Evolutionary conservation across 768 basidiomycete genomes (phyloP), one percentile per base, ranked within the genome.

Genomic region (Artomyces pyxidatus): DNA sequence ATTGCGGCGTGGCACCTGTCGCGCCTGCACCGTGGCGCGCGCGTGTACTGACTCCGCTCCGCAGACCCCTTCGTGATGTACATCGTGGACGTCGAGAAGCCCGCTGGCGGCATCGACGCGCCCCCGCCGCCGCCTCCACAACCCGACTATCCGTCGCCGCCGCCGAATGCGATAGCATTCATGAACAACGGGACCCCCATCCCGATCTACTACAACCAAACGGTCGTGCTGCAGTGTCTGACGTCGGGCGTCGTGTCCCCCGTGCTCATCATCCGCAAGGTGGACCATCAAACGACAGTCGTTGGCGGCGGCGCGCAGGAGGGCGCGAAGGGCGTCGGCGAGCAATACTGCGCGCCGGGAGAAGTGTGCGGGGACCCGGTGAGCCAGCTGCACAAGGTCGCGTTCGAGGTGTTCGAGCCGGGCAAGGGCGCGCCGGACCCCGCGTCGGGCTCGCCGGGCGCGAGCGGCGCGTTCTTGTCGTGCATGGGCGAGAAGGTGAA

Each of bases 191-290:
- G 87, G 1, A 82, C 83, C 3, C 86, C 86, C 59, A 91, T 90
- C 41, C 85, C 92, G 16, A 84, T 98, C 50, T 91, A 93, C 67
- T 98, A 97, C 74, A 98, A 98, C 62, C 88, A 94, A 65, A 93
- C 91, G 1, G 87, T 98, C 41, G 90, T 97, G 26, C 67, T 98
- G 29, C 95, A 98, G 62, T 97, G 93, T 60, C 72, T 95, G 55
- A 88, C 88, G 1, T 95, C 95, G 3, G 95, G 93, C 25, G 87
- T 93, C 37, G 88, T 95, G 58, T 90, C 88, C 50, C 95, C 95
- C 9, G 83, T 93, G 35, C 74, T 98, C 38, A 87, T 97, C 67
- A 87, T 97, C 57, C 88, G 95, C 47, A 91, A 93, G 60, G 89
- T 96, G 46, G 94, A 96, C 59, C 84, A 86, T 58, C 87, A 84